Percentiles rank a stretch among this genome's conserved stretches.
Conservation (phyloP, 345 rosid genomes). For the Dovyalis caffra region DNA sequence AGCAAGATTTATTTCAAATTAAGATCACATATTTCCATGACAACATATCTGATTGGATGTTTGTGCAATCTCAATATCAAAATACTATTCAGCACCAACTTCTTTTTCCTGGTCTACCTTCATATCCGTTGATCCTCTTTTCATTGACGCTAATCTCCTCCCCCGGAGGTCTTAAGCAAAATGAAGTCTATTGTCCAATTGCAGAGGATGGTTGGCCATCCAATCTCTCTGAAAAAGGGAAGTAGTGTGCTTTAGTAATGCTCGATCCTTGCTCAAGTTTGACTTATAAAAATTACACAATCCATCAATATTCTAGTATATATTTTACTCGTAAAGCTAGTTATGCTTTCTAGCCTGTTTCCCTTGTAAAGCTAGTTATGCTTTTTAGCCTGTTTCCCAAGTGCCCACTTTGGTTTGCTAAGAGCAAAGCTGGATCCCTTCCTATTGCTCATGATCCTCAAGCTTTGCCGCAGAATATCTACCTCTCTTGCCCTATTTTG, state of each 20-base stretch:
- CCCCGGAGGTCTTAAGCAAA: not conserved
- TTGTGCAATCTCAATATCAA: not conserved
- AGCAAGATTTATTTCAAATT: not conserved
- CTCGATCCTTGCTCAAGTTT: not conserved
- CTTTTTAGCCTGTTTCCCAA: slow-evolving; percentile 12
- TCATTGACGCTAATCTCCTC: not conserved
- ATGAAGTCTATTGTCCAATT: not conserved
- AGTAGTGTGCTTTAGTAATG: not conserved
- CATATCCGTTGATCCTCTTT: not conserved
- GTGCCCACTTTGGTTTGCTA: slow-evolving; percentile 7
- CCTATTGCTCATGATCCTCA: slow-evolving; percentile 48
- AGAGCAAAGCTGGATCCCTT: slow-evolving; percentile 11
- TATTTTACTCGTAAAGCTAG: not conserved
- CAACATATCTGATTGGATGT: not conserved
- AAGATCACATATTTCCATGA: not conserved
- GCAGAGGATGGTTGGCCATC: not conserved
- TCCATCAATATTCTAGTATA: not conserved
- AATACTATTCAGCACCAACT: not conserved
- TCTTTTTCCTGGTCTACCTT: not conserved
- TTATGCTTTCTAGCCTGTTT: slow-evolving; percentile 3
- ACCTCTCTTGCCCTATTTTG: slow-evolving; percentile 51
- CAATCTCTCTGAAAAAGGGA: not conserved
- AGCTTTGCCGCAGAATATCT: slow-evolving; percentile 74
- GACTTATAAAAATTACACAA: not conserved
- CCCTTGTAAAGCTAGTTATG: not conserved